Evolutionary conservation across 2,329 filamentous ascomycete species (phyloP).

Genomic region (Trichoderma sp.): DNA sequence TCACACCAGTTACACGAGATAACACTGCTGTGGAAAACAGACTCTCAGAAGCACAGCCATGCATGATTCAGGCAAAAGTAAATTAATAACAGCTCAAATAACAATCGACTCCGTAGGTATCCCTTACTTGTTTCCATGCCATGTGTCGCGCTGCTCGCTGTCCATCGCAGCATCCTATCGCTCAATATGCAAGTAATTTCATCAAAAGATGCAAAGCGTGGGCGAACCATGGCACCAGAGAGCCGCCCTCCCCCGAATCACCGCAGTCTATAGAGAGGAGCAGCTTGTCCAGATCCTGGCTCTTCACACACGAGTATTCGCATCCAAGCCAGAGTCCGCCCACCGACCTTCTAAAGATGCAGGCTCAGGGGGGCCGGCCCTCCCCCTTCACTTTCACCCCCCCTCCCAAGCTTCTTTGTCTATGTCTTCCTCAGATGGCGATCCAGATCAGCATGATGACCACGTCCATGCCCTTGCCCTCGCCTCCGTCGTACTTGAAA

Average conservation of each 20-base stretch:
- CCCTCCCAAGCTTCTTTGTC: not conserved
- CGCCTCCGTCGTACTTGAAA: constrained; percentile 75
- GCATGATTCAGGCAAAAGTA: not conserved
- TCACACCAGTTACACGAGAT: too few species aligned
- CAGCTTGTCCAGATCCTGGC: not conserved
- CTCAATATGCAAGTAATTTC: constrained; percentile 6
- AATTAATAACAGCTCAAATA: constrained; percentile 12
- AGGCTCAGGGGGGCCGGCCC: too few species aligned
- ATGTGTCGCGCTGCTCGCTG: constrained; percentile 2
- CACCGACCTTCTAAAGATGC: not conserved
- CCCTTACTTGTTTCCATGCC: constrained; percentile 8
- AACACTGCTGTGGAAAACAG: not conserved
- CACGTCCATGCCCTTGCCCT: constrained; percentile 66
- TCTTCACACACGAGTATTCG: not conserved
- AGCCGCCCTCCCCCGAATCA: constrained; percentile 5
- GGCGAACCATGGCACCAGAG: not conserved
- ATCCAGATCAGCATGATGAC: constrained; percentile 78
- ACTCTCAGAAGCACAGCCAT: not conserved
- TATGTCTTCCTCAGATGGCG: constrained; percentile 48
- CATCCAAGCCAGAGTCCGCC: not conserved
- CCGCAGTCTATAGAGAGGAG: constrained; percentile 10
- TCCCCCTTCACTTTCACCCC: not conserved
- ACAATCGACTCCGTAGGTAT: constrained; percentile 9
- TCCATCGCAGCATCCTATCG: not conserved
- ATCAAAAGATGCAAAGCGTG: constrained; percentile 4